These are phyloP conservation scores for Inga laurina DNA, from an alignment of 306 rosid genomes.

Conservation along the genomic window DNA sequence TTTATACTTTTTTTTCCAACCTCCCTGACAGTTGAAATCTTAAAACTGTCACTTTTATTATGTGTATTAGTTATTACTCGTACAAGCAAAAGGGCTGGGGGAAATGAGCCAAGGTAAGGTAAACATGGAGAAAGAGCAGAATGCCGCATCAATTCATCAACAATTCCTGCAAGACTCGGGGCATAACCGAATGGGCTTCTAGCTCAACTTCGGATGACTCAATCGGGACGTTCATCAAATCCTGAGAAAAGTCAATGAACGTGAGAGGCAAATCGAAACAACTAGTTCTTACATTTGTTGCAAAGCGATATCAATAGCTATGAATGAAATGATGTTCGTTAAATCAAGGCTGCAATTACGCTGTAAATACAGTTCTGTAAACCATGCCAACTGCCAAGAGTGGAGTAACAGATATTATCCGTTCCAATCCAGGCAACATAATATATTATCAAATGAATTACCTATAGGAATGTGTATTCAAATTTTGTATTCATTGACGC, in stretches of 20 bases:
- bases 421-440: conserved; percentile 8
- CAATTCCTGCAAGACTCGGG: conserved; percentile 32
- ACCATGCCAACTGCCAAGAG: conserved; percentile 8
- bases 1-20: conserved; percentile 38
- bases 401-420: background rate
- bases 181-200: conserved; percentile 27
- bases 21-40: conserved; percentile 15
- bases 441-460: conserved; percentile 24
- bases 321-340: background rate
- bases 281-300: conserved; percentile 18
- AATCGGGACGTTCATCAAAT: conserved; percentile 35
- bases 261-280: background rate
- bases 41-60: conserved; percentile 21
- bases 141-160: conserved; percentile 31
- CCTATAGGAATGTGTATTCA: conserved; percentile 54
- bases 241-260: conserved; percentile 48
- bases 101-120: conserved; percentile 38
- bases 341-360: background rate
- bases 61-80: conserved; percentile 8
- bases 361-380: conserved; percentile 24
- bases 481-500: conserved; percentile 68
- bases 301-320: conserved; percentile 11
- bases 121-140: conserved; percentile 39
- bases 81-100: conserved; percentile 31
- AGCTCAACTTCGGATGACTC: conserved; percentile 34